Evolutionary conservation across 768 basidiomycete species (phyloP), one percentile per base, ranked within the genome.

Genomic region (Solioccasus polychromus): DNA sequence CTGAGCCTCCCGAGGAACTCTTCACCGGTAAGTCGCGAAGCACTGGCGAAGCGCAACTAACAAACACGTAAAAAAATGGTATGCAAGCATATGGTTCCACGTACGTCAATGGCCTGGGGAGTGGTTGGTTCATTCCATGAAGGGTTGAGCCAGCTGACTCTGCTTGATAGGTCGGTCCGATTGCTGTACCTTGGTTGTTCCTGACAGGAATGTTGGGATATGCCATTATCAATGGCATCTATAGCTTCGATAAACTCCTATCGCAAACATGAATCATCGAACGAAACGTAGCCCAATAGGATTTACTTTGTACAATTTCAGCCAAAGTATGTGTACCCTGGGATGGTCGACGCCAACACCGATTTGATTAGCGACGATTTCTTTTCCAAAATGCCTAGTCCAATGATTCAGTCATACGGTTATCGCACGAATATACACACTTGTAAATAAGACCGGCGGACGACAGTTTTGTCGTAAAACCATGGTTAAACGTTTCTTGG

Each of bases 371-470:
- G 88, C 77, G 47, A 99, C 83, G 51, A 97, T 82, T 53, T 92
- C 84, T 58, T 82, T 77, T 7, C 93, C 93, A 58, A 91, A 95
- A 64, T 95, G 94, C 64, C 91, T 92, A 17, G 12, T 28, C 17
- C 41, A 25, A 36, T 44, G 41, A 30, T 3, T 45, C 34, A 48
- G 48, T 22, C 28, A 37, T 38, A 28, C 18, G 28, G 51, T 15
- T 30, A 35, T 5, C 30, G 38, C 29, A 34, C 24, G 43, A 26
- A 28, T 18, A 10, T 7, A 68, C 81, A 46, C 57, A 91, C 95
- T 98, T 99, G 80, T 95, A 98, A 26, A 99, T 78, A 53, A 99
- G 71, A 12, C 95, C 95, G 2, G 95, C 95, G 14, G 88, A 91
- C 18, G 86, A 89, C 26, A 99, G 69, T 70, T 98, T 99, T 44